Evolutionary conservation across 345 rosid species (phyloP).

Genomic region (Salix purpurea): DNA sequence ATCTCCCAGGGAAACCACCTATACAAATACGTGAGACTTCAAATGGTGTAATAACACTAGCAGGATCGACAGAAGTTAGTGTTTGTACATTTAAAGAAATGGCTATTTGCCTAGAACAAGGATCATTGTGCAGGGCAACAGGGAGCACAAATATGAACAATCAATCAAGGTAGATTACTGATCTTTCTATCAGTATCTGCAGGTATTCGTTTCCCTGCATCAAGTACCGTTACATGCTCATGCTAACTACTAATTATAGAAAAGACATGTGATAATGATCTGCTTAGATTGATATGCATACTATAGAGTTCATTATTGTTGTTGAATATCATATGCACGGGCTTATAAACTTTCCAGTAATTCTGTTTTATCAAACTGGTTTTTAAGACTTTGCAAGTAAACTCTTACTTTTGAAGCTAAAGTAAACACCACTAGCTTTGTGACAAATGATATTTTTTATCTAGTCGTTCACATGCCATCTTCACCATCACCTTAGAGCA

Average conservation of each 20-base stretch:
- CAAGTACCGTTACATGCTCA: neutral
- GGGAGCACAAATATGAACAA: slow-evolving; percentile 99
- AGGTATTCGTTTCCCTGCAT: neutral
- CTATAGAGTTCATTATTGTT: neutral
- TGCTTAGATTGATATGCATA: neutral
- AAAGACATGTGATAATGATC: neutral
- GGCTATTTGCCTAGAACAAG: slow-evolving; percentile 93
- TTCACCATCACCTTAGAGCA: slow-evolving; percentile 96
- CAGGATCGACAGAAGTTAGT: slow-evolving; percentile 94
- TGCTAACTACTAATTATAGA: neutral
- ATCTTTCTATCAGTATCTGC: neutral
- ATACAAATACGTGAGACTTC: slow-evolving; percentile 98
- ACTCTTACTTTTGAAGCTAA: neutral
- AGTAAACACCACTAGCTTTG: neutral
- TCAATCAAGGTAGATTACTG: slow-evolving; percentile 68
- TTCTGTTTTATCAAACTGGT: neutral
- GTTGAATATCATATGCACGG: neutral
- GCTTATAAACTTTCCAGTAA: neutral
- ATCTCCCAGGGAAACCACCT: slow-evolving; percentile 78
- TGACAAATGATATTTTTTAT: slow-evolving; percentile 18
- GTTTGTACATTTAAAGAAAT: slow-evolving; percentile 79
- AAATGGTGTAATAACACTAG: slow-evolving; percentile 89
- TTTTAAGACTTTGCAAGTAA: neutral
- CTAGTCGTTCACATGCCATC: slow-evolving; percentile 98
- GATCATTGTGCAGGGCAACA: slow-evolving; percentile 89